Evolutionary conservation across 1,284 basidiomycete species (phyloP).

Genomic region (Ceratobasidium sp.): DNA sequence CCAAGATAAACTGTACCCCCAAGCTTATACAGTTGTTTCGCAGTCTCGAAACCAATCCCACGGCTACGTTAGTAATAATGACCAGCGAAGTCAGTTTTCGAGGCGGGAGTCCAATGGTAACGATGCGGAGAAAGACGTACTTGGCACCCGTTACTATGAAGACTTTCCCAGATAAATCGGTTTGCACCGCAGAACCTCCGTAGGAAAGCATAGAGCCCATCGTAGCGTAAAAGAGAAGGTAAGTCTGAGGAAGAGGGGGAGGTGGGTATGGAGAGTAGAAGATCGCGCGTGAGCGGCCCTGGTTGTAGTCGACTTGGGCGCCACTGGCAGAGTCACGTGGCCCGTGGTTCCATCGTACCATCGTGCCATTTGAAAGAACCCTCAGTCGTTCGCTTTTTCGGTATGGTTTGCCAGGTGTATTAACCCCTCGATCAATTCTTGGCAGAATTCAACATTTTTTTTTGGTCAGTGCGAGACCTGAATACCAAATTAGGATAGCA

Average conservation of each 20-base stretch:
- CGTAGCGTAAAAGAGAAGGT: background rate
- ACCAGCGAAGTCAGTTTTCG: background rate
- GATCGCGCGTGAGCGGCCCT: background rate
- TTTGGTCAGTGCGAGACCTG: too few species aligned
- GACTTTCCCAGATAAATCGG: slow-evolving; percentile 57
- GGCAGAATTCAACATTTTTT: too few species aligned
- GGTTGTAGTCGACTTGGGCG: background rate
- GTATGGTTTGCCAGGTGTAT: background rate
- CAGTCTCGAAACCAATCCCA: slow-evolving; percentile 59
- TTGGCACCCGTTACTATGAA: slow-evolving; percentile 59
- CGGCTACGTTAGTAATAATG: slow-evolving; percentile 52
- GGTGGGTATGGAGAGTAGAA: background rate
- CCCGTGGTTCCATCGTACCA: slow-evolving; percentile 5
- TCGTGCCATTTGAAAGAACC: background rate
- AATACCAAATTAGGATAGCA: too few species aligned
- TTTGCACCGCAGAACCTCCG: slow-evolving; percentile 30
- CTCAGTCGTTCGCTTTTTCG: slow-evolving; percentile 1
- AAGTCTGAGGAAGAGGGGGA: too few species aligned
- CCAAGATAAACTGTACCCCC: slow-evolving; percentile 62
- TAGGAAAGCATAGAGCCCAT: slow-evolving; percentile 25
- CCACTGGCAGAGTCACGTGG: background rate
- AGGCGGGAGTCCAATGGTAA: background rate
- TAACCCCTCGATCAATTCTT: background rate
- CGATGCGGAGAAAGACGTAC: slow-evolving; percentile 50
- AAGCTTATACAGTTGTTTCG: slow-evolving; percentile 56